These are phyloP conservation scores for Pythium rhizo-oryzae DNA, from an alignment of 352 stramenopile species.

Conservation along the genomic window DNA sequence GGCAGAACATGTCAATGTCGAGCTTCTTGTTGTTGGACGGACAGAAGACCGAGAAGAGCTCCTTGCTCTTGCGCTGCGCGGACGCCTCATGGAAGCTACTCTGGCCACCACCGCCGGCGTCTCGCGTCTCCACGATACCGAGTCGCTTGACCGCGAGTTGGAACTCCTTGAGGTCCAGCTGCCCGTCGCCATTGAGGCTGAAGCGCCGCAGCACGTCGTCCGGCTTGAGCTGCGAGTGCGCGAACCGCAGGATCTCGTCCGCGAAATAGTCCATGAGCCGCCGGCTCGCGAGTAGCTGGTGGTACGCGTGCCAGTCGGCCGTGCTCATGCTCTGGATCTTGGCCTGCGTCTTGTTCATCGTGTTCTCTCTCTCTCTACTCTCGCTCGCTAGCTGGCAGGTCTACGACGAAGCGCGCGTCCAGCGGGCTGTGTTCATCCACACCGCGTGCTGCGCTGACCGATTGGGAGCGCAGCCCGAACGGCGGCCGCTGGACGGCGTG, in stretches of 20 bases:
- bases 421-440: not conserved
- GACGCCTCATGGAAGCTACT: slow-evolving; percentile 2
- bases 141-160: slow-evolving; percentile 72
- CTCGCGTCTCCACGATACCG: slow-evolving; percentile 42
- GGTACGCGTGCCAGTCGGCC: slow-evolving; percentile 73
- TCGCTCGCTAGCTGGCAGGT: not conserved
- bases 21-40: slow-evolving; percentile 67
- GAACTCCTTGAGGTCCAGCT: slow-evolving; percentile 78
- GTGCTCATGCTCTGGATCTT: slow-evolving; percentile 86
- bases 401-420: not conserved
- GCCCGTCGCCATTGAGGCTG: slow-evolving; percentile 75
- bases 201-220: slow-evolving; percentile 74
- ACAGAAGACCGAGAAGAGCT: slow-evolving; percentile 76
- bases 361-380: not conserved
- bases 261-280: slow-evolving; percentile 64
- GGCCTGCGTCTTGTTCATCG: slow-evolving; percentile 62
- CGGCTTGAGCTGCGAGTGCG: slow-evolving; percentile 59
- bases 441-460: not conserved
- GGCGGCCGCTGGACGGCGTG: not conserved
- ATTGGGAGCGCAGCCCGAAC: not conserved
- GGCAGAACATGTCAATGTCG: slow-evolving; percentile 80
- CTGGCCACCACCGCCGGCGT: not conserved
- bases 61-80: slow-evolving; percentile 24
- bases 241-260: slow-evolving; percentile 63
- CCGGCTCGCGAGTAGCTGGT: slow-evolving; percentile 60